Base-by-base conservation (phyloP, 2,329 filamentous ascomycete species). In the Metarhizium humberi region DNA sequence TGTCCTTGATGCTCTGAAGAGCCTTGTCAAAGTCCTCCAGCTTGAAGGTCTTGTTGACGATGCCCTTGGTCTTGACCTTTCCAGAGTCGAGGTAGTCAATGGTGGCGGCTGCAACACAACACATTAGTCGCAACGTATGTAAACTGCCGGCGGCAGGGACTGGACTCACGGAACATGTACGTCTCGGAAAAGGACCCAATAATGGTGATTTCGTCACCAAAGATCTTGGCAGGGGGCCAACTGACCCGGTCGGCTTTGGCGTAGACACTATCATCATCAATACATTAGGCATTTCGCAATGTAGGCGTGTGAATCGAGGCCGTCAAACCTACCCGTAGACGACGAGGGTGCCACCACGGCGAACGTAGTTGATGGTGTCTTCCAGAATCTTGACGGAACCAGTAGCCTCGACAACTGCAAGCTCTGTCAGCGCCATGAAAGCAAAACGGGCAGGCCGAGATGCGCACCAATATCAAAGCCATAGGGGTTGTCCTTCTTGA, bases 171-270 rank as follows among this genome's bases (percentile, higher is more conserved):
- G 76, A 87, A 87, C 77, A 86, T 87, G 71, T 84, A 86, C 29
- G 84, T 86, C 69, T 88, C 85, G 50, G 82, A 87, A 73, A 89
- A 90, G 53, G 81, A 86, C 30, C 86, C 85, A 54, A 89, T 73
- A 61, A 90, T 87, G 61, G 84, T 88, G 62, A 90, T 86, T 69
- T 89, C 86, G 58, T 75, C 71, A 64, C 78, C 76, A 66, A 82
- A 88, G 63, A 90, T 89, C 74, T 86, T 86, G 67, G 79, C 77
- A n/a, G 86, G 86, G 5, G 83, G 75, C 84, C 85, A 88, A 3
- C 79, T 76, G 34, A 90, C 84, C 51, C 78, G 78, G 55, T 80
- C 84, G 32, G 78, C 70, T 59, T 75, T 79, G 59, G 79, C 73
- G 67, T 89, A 90, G 30, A 90, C 86, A 51, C 84, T 70, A n/a